A percentile compares a stretch with the other conserved stretches of the same genome.
These are phyloP conservation scores for Corymbia citriodora DNA, from an alignment of 441 rosid genomes.

Conservation along the genomic window DNA sequence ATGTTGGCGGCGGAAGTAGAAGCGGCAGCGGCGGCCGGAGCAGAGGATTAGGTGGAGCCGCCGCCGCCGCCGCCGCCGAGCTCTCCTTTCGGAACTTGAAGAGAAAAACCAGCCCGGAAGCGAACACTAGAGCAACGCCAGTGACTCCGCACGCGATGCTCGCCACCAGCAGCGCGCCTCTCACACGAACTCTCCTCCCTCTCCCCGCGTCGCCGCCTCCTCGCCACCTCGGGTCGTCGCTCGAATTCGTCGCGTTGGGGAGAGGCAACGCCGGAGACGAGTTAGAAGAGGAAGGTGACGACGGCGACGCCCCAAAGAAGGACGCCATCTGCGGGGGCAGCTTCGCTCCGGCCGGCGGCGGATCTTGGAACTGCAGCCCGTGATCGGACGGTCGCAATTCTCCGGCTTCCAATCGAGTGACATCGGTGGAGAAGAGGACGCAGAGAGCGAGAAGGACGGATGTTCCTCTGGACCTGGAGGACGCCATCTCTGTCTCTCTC, in stretches of 20 bases:
- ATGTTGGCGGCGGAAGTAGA: not conserved
- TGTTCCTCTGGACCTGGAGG: not conserved
- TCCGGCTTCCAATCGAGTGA: slow-evolving; percentile 15
- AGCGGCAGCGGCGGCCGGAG: not conserved
- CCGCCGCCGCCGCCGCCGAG: not conserved
- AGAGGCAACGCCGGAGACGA: slow-evolving; percentile 10
- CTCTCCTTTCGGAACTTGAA: slow-evolving; percentile 18
- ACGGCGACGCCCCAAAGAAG: slow-evolving; percentile 32
- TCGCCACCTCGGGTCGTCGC: slow-evolving; percentile 35
- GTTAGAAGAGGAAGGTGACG: slow-evolving; percentile 8
- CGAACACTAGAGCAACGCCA: slow-evolving; percentile 42
- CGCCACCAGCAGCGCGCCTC: slow-evolving; percentile 54
- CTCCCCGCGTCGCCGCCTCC: not conserved
- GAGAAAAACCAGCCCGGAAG: slow-evolving; percentile 33
- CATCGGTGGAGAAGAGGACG: slow-evolving; percentile 9
- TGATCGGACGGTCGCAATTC: slow-evolving; percentile 82
- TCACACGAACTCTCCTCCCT: slow-evolving; percentile 21
- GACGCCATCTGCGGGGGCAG: slow-evolving; percentile 39
- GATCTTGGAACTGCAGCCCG: slow-evolving; percentile 49
- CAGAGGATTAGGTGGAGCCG: not conserved
- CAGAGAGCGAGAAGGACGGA: not conserved
- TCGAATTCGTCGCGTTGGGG: slow-evolving; percentile 31
- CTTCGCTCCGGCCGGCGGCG: slow-evolving; percentile 18
- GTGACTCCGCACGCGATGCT: slow-evolving; percentile 52
- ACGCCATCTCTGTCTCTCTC: slow-evolving; percentile 5